Evolutionary conservation across 2,329 filamentous ascomycete genomes (phyloP).

Genomic region (Plectosphaerella cucumerina): DNA sequence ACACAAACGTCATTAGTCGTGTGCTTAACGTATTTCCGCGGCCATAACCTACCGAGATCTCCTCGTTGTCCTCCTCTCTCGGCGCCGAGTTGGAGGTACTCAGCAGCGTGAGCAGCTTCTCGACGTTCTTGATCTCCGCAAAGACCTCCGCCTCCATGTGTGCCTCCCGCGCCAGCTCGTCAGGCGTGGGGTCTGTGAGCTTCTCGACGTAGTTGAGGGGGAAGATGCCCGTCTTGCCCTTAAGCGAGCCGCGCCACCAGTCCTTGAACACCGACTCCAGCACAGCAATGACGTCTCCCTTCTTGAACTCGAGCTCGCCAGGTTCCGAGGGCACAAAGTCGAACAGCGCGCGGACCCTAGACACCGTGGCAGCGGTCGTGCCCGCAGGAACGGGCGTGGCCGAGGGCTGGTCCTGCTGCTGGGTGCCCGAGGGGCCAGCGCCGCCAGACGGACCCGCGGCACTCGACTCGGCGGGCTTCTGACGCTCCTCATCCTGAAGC

Average conservation of each 20-base stretch:
- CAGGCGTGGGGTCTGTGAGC: conserved; percentile 85
- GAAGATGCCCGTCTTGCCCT: conserved; percentile 95
- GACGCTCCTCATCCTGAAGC: conserved; percentile 76
- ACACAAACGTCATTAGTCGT: conserved; percentile 22
- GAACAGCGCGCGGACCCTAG: conserved; percentile 85
- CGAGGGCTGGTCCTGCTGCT: conserved; percentile 33
- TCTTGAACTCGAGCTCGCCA: conserved; percentile 89
- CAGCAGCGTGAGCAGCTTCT: conserved; percentile 76
- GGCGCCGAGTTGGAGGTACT: conserved; percentile 80
- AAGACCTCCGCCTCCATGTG: conserved; percentile 81
- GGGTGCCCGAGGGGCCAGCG: conserved; percentile 19
- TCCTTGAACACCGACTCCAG: conserved; percentile 98
- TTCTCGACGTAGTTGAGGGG: conserved; percentile 99
- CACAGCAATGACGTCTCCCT: conserved; percentile 95
- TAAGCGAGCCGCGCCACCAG: conserved; percentile 96
- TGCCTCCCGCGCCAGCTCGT: conserved; percentile 91
- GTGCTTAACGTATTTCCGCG: too few relatives aligned
- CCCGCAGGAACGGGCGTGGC: conserved; percentile 66
- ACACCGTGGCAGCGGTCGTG: conserved; percentile 94
- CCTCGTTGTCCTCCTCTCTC: conserved; percentile 89
- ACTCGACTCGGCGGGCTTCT: conserved; percentile 39
- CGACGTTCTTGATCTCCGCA: conserved; percentile 60
- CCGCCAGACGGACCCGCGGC: conserved; percentile 31
- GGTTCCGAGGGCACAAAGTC: conserved; percentile 94
- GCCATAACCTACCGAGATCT: conserved; percentile 69